phyloP scores from a whole-genome alignment of 306 rosid species.

The Cercis canadensis region DNA sequence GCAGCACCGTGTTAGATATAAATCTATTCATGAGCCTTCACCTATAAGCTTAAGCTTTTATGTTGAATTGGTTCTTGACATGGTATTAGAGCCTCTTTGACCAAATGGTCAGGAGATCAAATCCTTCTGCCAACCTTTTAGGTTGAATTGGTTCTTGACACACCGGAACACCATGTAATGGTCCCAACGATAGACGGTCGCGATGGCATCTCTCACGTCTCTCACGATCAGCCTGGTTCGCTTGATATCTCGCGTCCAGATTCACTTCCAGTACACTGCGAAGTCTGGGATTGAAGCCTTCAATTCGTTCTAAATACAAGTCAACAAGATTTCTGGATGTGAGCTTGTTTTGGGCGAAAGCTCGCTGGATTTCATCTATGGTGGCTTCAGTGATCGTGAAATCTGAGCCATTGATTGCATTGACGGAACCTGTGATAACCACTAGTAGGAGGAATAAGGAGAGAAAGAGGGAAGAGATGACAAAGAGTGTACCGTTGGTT shows the following conservation, averaged over 20 bases:
- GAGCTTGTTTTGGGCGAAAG: slow-evolving; percentile 46
- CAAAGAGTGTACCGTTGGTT: not conserved
- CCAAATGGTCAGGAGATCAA: no score
- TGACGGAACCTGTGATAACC: slow-evolving; percentile 4
- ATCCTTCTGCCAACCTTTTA: no score
- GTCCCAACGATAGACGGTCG: slow-evolving; percentile 13
- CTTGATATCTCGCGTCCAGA: slow-evolving; percentile 67
- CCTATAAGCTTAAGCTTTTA: no score
- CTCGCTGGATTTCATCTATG: slow-evolving; percentile 54
- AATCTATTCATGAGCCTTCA: no score
- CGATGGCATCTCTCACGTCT: not conserved
- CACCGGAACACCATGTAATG: slow-evolving; percentile 69
- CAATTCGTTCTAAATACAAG: slow-evolving; percentile 50
- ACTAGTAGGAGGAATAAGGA: not conserved
- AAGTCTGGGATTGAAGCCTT: slow-evolving; percentile 56
- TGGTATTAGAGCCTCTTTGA: no score
- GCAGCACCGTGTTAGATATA: no score
- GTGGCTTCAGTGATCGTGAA: slow-evolving; percentile 59
- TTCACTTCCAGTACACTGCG: slow-evolving; percentile 68
- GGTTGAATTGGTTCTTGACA: no score
- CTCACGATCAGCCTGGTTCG: slow-evolving; percentile 60
- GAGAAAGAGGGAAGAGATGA: no score
- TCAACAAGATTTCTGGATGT: slow-evolving; percentile 59
- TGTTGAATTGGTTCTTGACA: no score
- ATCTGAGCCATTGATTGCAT: slow-evolving; percentile 18